These are phyloP conservation scores for Angomonas deanei DNA, from an alignment of 208 protist species.

Conservation along the genomic window DNA sequence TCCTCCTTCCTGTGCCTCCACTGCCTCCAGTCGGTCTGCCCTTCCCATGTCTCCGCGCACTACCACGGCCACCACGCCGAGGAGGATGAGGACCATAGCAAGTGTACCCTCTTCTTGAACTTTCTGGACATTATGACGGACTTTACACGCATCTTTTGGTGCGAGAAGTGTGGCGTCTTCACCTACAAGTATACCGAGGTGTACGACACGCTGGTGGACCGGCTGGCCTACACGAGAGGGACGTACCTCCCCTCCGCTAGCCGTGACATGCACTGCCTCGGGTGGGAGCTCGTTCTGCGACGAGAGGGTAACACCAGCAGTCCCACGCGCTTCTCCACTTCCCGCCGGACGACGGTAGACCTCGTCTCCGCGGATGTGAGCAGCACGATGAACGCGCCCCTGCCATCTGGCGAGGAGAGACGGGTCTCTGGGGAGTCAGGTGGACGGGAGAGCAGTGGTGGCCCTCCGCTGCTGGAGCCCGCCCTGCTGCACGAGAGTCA, in stretches of 20 bases:
- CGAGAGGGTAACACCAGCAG: slow-evolving; percentile 14
- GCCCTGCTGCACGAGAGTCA: not conserved
- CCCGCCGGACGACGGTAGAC: too few relatives aligned
- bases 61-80: too few relatives aligned
- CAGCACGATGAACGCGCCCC: not conserved
- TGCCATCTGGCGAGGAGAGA: too few relatives aligned
- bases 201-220: slow-evolving; percentile 73
- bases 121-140: slow-evolving; percentile 72
- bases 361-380: too few relatives aligned
- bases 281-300: slow-evolving; percentile 37
- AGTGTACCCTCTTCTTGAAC: slow-evolving; percentile 67
- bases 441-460: not conserved
- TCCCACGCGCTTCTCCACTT: not conserved
- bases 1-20: slow-evolving; percentile 66
- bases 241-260: slow-evolving; percentile 45
- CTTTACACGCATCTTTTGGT: slow-evolving; percentile 79
- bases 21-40: slow-evolving; percentile 57
- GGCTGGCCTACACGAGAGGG: slow-evolving; percentile 53
- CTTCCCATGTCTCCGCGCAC: slow-evolving; percentile 60
- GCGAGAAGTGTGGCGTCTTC: slow-evolving; percentile 61
- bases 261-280: slow-evolving; percentile 63
- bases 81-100: slow-evolving; percentile 16
- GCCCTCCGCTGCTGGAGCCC: not conserved
- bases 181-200: slow-evolving; percentile 74
- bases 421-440: too few relatives aligned